phyloP scores from a whole-genome alignment of 164 flowering plant species.

The Tetrastigma voinierianum region DNA sequence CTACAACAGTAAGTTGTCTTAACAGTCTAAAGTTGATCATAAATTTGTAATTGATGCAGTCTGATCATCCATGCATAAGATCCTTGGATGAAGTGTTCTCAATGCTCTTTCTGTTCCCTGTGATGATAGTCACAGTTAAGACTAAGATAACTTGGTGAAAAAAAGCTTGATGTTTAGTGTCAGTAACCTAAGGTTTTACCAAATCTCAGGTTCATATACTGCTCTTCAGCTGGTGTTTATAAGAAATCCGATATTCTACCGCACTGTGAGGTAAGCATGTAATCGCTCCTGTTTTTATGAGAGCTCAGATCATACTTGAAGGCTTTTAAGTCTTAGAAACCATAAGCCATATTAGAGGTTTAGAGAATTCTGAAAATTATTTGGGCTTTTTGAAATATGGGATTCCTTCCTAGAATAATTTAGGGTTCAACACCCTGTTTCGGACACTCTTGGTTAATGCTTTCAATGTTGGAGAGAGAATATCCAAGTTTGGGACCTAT shows the following conservation, averaged over 20 bases:
- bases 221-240: constrained; percentile 98
- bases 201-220: constrained; percentile 80
- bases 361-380: too few species aligned
- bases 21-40: constrained; percentile 8
- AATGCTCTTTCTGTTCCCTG: background rate
- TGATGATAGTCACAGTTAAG: too few species aligned
- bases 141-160: too few species aligned
- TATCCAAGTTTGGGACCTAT: too few species aligned
- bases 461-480: too few species aligned
- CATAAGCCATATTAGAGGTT: too few species aligned
- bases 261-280: constrained; percentile 70
- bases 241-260: constrained; percentile 84
- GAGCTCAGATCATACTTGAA: background rate
- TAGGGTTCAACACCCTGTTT: too few species aligned
- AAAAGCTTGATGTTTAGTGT: background rate
- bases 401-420: too few species aligned
- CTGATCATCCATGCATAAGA: background rate
- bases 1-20: constrained; percentile 76
- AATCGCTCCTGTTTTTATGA: background rate
- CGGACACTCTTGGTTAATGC: too few species aligned
- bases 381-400: too few species aligned
- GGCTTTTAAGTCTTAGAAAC: too few species aligned
- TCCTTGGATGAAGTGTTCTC: background rate
- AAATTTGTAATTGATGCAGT: background rate
- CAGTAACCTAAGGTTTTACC: background rate